phyloP scores from a whole-genome alignment of 1,284 basidiomycete species.

The Phlebopus sp. region DNA sequence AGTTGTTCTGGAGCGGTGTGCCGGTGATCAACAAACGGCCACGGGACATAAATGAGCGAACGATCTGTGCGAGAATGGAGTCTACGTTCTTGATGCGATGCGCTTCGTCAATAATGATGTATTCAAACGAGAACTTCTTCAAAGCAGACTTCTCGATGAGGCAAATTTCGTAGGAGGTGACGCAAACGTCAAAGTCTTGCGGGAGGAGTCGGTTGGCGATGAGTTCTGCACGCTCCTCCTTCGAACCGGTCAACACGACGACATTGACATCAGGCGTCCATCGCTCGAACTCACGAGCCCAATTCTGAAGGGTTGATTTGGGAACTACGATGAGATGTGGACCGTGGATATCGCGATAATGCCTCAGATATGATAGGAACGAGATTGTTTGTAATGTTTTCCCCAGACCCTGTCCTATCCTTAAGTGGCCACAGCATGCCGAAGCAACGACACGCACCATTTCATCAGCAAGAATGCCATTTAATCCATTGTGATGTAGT shows the following conservation, averaged over 20 bases:
- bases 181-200: conserved; percentile 91
- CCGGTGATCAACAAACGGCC: conserved; percentile 94
- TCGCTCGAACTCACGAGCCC: conserved; percentile 88
- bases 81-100: conserved; percentile 99
- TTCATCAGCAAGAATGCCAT: conserved; percentile 92
- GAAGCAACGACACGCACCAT: conserved; percentile 58
- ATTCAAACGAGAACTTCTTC: conserved; percentile 96
- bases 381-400: conserved; percentile 98
- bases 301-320: conserved; percentile 97
- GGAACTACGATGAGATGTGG: conserved; percentile 96
- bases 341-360: conserved; percentile 74
- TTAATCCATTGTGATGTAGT: conserved; percentile 89
- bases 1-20: conserved; percentile 95
- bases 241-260: conserved; percentile 80
- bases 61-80: conserved; percentile 94
- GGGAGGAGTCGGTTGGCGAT: conserved; percentile 80
- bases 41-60: conserved; percentile 86
- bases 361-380: conserved; percentile 93
- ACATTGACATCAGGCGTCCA: conserved; percentile 93
- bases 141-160: conserved; percentile 90
- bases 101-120: conserved; percentile 98
- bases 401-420: conserved; percentile 76
- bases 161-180: conserved; percentile 98
- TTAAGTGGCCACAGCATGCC: conserved; percentile 4
- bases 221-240: conserved; percentile 85